Evolutionary conservation across 352 stramenopile genomes (phyloP).

Genomic region (Globisporangium echinulatum): DNA sequence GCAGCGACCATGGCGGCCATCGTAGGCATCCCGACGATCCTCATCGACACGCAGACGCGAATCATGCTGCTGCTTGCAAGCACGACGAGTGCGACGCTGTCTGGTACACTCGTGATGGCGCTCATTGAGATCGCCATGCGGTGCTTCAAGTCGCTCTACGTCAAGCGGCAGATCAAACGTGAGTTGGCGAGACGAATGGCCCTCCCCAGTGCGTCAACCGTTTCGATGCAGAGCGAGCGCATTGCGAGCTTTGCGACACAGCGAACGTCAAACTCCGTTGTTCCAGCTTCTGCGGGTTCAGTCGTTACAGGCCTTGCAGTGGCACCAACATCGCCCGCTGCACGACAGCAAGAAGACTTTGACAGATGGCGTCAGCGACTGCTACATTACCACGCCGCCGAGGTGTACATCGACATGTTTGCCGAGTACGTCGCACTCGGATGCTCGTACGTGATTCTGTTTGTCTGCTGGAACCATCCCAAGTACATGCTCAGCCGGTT

Average conservation of each 20-base stretch:
- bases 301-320: too few relatives aligned
- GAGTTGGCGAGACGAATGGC: not conserved
- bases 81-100: slow-evolving; percentile 16
- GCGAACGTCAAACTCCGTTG: too few relatives aligned
- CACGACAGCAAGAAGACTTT: not conserved
- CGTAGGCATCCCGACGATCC: slow-evolving; percentile 24
- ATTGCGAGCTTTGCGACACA: too few relatives aligned
- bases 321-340: too few relatives aligned
- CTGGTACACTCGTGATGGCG: slow-evolving; percentile 15
- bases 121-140: slow-evolving; percentile 22
- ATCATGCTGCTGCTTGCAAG: slow-evolving; percentile 22
- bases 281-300: too few relatives aligned
- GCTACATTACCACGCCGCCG: slow-evolving; percentile 16
- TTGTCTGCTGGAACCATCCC: slow-evolving; percentile 25
- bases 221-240: too few relatives aligned
- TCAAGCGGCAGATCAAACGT: slow-evolving; percentile 1
- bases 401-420: slow-evolving; percentile 37
- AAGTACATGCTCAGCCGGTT: slow-evolving; percentile 14
- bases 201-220: too few relatives aligned
- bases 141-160: not conserved
- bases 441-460: slow-evolving; percentile 27
- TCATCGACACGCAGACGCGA: slow-evolving; percentile 31
- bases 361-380: slow-evolving; percentile 16
- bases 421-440: slow-evolving; percentile 39
- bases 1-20: slow-evolving; percentile 14